A percentile compares a stretch with the other conserved stretches of the same genome.
These are phyloP conservation scores for Boletus subparvulus DNA, from an alignment of 768 basidiomycete genomes.

Conservation along the genomic window DNA sequence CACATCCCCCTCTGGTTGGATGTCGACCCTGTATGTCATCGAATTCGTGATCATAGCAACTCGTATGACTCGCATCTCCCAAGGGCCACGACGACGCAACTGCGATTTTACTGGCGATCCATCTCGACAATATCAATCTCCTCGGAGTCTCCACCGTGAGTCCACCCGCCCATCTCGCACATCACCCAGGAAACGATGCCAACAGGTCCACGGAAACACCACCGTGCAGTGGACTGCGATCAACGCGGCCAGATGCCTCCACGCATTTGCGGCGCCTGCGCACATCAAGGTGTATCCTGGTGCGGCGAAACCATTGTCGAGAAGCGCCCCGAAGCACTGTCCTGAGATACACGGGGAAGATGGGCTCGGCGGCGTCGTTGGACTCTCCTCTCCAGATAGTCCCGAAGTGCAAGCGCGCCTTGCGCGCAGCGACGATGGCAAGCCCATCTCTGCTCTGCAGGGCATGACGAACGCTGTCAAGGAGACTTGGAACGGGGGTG, in stretches of 20 bases:
- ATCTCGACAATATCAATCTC: slow-evolving; percentile 62
- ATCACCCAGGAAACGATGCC: background rate
- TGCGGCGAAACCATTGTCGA: slow-evolving; percentile 65
- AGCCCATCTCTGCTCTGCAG: slow-evolving; percentile 55
- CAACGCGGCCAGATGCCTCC: slow-evolving; percentile 77
- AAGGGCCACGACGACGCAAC: slow-evolving; percentile 91
- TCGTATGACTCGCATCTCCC: slow-evolving; percentile 1
- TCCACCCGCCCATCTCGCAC: background rate
- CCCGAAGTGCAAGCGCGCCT: slow-evolving; percentile 52
- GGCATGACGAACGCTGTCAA: slow-evolving; percentile 63
- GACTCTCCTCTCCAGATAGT: slow-evolving; percentile 54
- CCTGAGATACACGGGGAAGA: slow-evolving; percentile 81
- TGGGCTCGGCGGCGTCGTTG: slow-evolving; percentile 83
- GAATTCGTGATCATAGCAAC: background rate
- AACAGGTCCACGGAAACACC: slow-evolving; percentile 81
- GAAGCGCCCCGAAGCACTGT: slow-evolving; percentile 54
- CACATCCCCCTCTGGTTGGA: slow-evolving; percentile 54
- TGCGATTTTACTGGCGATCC: slow-evolving; percentile 74
- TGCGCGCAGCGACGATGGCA: slow-evolving; percentile 42
- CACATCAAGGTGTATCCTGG: slow-evolving; percentile 67
- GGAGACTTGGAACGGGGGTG: slow-evolving; percentile 55
- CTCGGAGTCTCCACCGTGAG: slow-evolving; percentile 82
- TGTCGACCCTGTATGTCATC: slow-evolving; percentile 55
- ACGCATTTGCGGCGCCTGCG: slow-evolving; percentile 66
- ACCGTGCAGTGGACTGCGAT: slow-evolving; percentile 55